Conservation (phyloP, 176 grass and related monocot species). For the Cenchrus americanus region DNA sequence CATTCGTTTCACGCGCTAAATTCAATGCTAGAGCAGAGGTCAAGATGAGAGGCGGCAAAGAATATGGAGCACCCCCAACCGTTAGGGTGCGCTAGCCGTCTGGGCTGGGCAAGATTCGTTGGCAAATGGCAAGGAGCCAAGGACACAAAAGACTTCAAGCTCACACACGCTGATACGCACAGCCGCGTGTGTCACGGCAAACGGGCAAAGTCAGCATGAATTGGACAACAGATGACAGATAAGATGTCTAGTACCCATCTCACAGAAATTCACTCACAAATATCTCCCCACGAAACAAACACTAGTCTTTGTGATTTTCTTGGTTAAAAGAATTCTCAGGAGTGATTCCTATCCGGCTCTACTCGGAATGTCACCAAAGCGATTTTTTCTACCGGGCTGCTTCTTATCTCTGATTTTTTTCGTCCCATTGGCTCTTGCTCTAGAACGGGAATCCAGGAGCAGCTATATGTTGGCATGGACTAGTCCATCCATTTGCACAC, state of each 20-base stretch:
- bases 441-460: constrained; percentile 18
- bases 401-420: too few relatives aligned
- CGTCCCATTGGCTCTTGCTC: neutral
- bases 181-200: neutral
- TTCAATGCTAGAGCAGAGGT: neutral
- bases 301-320: neutral
- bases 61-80: neutral
- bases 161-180: neutral
- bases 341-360: neutral
- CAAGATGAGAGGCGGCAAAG: neutral
- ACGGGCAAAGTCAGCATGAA: neutral
- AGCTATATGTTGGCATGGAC: neutral
- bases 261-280: neutral
- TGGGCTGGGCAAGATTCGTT: neutral
- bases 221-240: neutral
- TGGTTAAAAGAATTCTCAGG: neutral
- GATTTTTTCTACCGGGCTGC: neutral
- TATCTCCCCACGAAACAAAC: neutral
- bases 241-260: neutral
- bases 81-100: neutral
- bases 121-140: neutral
- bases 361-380: neutral
- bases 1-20: constrained; percentile 29
- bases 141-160: neutral
- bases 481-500: neutral